Base-by-base conservation (phyloP, 1,284 basidiomycete species). In the Leccinum pallidistipes region DNA sequence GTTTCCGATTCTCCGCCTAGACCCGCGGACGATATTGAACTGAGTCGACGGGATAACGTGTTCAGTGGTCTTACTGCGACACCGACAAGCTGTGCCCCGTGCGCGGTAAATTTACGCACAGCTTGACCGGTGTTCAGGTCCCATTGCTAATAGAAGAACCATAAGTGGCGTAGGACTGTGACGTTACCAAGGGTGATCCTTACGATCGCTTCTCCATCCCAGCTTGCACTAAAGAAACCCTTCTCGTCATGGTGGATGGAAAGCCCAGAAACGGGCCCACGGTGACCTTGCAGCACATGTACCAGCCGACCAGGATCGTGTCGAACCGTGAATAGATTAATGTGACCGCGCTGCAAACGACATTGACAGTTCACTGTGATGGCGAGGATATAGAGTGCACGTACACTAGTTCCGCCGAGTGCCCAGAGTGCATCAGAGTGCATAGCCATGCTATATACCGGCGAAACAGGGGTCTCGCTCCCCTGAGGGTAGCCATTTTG, bases 381-480 rank as follows among this genome's bases (percentile, higher is more conserved):
- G 16, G 50, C 47, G 64, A 63, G 51, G 58, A 45, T 21, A 60
- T 62, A 63, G 29, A 51, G 56, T 57, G 57, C 51, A 74, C 90
- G 68, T 75, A 94, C 94, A 70, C 91, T 84, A 45, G 90, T 91
- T 8, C 95, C 95, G 18, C 92, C 87, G 57, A 97, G 80, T 18
- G 90, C 83, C 94, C 95, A 98, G 7, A 98, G 78, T 8, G 92
- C 95, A 72, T 97, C 94, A 6, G 90, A 88, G 60, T 98, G 94
- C 79, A 95, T 88, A 8, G 87, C 87, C 68, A 97, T 80, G 71
- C 93, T 95, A 73, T 93, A 93, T 27, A 96, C 92, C 12, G 95
- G 88, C 55, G 90, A 86, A 53, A 86, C 73, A 29, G 78, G 68
- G 32, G 77, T 67, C 40, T 86, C 86, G 43, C 85, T 84, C 4